phyloP scores from a whole-genome alignment of 106 monocot genomes.

The Agapanthus africanus region DNA sequence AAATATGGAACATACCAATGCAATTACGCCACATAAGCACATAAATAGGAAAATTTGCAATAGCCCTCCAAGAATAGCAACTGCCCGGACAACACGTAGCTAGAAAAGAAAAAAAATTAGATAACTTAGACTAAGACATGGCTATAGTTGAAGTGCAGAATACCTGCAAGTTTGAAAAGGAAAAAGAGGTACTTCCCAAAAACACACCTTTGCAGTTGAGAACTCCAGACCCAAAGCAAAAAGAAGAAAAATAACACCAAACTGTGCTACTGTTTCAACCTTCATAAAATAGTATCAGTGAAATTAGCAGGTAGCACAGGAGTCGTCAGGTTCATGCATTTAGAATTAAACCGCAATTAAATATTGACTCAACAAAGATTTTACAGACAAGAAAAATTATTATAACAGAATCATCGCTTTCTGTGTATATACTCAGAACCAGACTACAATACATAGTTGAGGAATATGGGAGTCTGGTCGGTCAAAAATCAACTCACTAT shows the following conservation, averaged over 20 bases:
- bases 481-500: too few relatives aligned
- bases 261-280: conserved; percentile 87
- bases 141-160: neutral
- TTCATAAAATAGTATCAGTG: conserved; percentile 7
- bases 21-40: conserved; percentile 75
- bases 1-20: conserved; percentile 45
- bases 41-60: conserved; percentile 88
- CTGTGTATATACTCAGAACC: too few relatives aligned
- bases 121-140: neutral
- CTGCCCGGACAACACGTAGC: conserved; percentile 84
- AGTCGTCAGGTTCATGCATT: neutral
- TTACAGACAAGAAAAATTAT: neutral
- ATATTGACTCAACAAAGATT: neutral
- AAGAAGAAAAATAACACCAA: conserved; percentile 90
- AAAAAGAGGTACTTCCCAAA: neutral
- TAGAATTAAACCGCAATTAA: neutral
- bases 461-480: too few relatives aligned
- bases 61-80: conserved; percentile 90
- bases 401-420: too few relatives aligned
- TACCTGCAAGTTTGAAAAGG: neutral
- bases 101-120: conserved; percentile 15
- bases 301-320: neutral
- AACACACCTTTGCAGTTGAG: conserved; percentile 58
- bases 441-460: too few relatives aligned
- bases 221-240: conserved; percentile 93